Conservation (phyloP, 306 rosid genomes). For the Dryas drummondii region DNA sequence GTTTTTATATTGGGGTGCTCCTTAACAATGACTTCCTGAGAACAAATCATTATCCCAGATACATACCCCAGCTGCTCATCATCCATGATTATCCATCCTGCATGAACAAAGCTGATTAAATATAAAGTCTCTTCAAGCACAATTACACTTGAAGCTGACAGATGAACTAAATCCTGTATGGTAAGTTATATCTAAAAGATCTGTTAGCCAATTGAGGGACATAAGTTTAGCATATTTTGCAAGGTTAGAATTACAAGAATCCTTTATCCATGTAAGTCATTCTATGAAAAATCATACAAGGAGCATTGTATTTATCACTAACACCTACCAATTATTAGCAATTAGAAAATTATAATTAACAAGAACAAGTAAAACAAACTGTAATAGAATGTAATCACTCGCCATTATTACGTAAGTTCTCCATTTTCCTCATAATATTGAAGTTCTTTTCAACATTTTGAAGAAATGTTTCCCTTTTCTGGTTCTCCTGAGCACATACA, state of each 20-base stretch:
- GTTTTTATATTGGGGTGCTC: conserved; percentile 28
- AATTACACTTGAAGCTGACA: conserved; percentile 5
- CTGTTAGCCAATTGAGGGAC: background rate
- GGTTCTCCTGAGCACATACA: conserved; percentile 45
- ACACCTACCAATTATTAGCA: background rate
- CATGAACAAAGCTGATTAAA: conserved; percentile 27
- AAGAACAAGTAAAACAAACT: conserved; percentile 4
- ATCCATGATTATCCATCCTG: conserved; percentile 91
- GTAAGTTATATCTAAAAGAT: background rate
- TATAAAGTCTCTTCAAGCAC: conserved; percentile 14
- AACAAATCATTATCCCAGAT: conserved; percentile 50
- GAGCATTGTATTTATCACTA: background rate
- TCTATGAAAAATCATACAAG: background rate
- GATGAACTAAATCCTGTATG: background rate
- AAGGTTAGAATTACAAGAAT: background rate
- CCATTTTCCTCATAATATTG: conserved; percentile 50
- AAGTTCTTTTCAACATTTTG: conserved; percentile 67
- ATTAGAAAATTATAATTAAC: background rate
- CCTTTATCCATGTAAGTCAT: background rate
- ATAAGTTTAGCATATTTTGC: background rate
- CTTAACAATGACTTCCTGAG: conserved; percentile 39
- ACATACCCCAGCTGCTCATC: conserved; percentile 70
- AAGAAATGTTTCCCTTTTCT: conserved; percentile 68
- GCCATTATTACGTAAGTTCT: conserved; percentile 61
- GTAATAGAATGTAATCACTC: conserved; percentile 22